Evolutionary conservation across 768 basidiomycete species (phyloP), one percentile per base, ranked within the genome.

Genomic region (Amanita pallidorosea): DNA sequence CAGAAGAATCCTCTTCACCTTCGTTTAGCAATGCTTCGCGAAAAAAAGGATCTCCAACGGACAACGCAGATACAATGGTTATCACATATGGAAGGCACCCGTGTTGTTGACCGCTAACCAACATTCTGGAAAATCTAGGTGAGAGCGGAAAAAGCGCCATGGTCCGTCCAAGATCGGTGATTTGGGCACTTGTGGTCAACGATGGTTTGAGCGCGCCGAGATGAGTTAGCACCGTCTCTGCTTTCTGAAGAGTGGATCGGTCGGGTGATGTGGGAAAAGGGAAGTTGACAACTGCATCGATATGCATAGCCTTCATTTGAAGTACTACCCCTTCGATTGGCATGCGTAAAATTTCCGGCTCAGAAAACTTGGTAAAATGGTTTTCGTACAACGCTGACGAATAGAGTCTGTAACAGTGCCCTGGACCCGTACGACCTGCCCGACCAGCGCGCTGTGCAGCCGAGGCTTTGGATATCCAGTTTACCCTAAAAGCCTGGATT

Each of bases 291-390:
- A 98, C 91, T 1, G 90, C 76, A 60, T 98, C 93, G 53, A 99
- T 95, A 61, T 95, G 90, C 93, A 99, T 97, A 64, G 82, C 84
- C 72, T 99, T 99, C 95, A 99, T 97, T 65, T 97, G 94, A 29
- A 98, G 72, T 7, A 98, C 88, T 20, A 98, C 85, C 2, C 93
- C 94, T 58, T 98, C 96, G 57, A 98, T 95, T 0, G 96, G 94
- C 71, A 89, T 92, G 20, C 94, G 85, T 40, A 92, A 75, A 51
- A 98, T 94, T 65, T 99, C 96, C 2, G 96, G 96, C 52, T 80
- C 70, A 0, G 89, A 76, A 65, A 95, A 95, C 52, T 80, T 68
- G 29, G 88, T 84, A 61, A 98, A 95, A 65, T 95, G 81, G 60
- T 94, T 80, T 63, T 98, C 96, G 65, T 79, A 98, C 12, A 99